A percentile compares a stretch with the other conserved stretches of the same genome.
Evolutionary conservation across 192 early-diverging fungal genomes (phyloP).

Genomic region (Linnemannia exigua): DNA sequence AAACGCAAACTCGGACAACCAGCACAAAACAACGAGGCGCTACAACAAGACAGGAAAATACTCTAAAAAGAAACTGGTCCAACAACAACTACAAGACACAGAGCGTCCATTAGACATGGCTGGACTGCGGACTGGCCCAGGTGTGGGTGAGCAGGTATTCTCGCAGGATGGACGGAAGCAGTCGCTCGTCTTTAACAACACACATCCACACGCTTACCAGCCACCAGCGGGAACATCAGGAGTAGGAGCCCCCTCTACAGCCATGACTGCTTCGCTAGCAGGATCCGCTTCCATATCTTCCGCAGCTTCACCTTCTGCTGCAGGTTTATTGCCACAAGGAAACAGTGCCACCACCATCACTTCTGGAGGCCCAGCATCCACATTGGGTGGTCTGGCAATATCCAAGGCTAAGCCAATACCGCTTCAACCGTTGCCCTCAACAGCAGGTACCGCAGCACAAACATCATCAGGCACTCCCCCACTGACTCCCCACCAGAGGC

Average conservation of each 20-base stretch:
- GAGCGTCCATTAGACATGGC: neutral
- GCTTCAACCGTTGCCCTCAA: neutral
- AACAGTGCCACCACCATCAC: neutral
- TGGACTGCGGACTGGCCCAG: neutral
- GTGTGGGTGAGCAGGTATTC: neutral
- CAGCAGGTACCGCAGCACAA: neutral
- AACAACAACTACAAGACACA: conserved; percentile 27
- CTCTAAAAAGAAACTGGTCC: conserved; percentile 64
- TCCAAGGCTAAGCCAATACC: neutral
- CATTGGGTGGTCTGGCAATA: neutral
- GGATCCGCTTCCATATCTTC: neutral
- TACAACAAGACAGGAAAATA: conserved; percentile 75
- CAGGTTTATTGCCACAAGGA: neutral
- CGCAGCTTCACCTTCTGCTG: neutral
- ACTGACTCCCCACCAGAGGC: neutral
- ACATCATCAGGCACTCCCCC: neutral
- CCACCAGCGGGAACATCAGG: conserved; percentile 16
- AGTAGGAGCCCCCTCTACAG: neutral
- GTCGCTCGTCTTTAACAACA: conserved; percentile 14
- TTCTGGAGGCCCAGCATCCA: neutral
- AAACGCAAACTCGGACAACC: neutral
- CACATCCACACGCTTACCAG: conserved; percentile 22
- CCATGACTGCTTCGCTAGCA: neutral
- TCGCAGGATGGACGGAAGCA: neutral
- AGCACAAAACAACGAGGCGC: conserved; percentile 64